phyloP scores from a whole-genome alignment of 495 filamentous ascomycete species.

The Schizothecium vesticola region DNA sequence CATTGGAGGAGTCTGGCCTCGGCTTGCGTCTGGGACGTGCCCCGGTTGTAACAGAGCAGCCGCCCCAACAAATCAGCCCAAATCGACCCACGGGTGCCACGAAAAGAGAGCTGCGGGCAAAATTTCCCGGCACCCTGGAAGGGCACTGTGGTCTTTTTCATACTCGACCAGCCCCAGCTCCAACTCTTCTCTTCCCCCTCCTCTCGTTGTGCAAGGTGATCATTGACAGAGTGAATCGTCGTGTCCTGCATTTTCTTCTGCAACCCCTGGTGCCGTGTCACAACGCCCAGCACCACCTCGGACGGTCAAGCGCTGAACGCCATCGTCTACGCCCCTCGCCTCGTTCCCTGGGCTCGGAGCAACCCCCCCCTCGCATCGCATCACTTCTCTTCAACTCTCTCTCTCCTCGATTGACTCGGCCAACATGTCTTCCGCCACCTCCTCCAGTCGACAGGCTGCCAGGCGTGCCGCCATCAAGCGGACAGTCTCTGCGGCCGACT shows the following conservation, averaged over 20 bases:
- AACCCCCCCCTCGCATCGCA: not conserved
- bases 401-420: conserved; percentile 4
- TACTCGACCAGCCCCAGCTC: not conserved
- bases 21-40: conserved; percentile 1
- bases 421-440: conserved; percentile 36
- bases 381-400: not conserved
- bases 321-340: not conserved
- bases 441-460: conserved; percentile 31
- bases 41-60: conserved; percentile 8
- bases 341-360: not conserved
- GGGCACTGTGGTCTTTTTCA: conserved; percentile 1
- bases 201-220: not conserved
- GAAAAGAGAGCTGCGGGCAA: conserved; percentile 10
- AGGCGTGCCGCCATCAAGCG: conserved; percentile 38
- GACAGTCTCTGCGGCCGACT: conserved; percentile 38
- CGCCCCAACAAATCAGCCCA: conserved; percentile 25
- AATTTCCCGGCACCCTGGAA: conserved; percentile 18
- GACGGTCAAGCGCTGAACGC: not conserved
- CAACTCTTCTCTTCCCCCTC: not conserved
- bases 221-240: not conserved
- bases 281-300: not conserved
- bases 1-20: not conserved
- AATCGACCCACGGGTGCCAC: conserved; percentile 22
- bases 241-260: not conserved
- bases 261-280: not conserved